Base-by-base conservation (phyloP, 2,329 filamentous ascomycete species). In the Echinosphaeria canescens region DNA sequence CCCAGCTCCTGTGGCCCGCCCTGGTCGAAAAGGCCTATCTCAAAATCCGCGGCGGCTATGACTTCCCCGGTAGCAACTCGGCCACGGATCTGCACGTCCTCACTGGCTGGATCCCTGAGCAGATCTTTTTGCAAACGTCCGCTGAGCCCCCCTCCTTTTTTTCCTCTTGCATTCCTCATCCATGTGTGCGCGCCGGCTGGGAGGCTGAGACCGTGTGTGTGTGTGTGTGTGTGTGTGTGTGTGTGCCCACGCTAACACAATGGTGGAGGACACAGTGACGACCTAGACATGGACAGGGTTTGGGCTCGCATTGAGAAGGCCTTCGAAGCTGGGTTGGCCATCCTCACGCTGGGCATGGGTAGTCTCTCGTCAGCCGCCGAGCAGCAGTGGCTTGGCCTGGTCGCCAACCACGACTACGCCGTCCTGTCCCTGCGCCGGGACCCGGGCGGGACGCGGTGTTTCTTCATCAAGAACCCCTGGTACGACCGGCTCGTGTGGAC, bases 401-500 rank as follows among this genome's bases (percentile, higher is more conserved):
- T 81, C 13, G 75, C 79, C 12, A 75, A 92, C 44, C 88, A 98
- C 46, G 85, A 93, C 44, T 98, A 98, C 45, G 84, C 82, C 3
- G 71, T 98, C 4, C 56, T 95, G 27, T 73, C 88, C 31, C 59
- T 98, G 44, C 35, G 36, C 15, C 71, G 78, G 32, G 55, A 56
- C 15, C 39, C 56, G 3, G 56, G 60, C 4, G 63, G 63, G 2
- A 64, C 64, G 33, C 66, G 71, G 14, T 60, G 74, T 27, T 55
- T 95, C 27, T 58, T 93, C 1, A 63, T 98, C 34, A 98, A 98
- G 49, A 98, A 98, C 40, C 88, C 88, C 3, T 98, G 88, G 88
- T 76, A 75, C 27, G 72, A 84, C 41, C 81, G 80, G 4, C 68
- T 72, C 23, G 62, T 70, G 5, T 82, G 75, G 75, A 70, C 64